Evolutionary conservation across 805 yeast species (phyloP).

Genomic region (Ogataea sp.): DNA sequence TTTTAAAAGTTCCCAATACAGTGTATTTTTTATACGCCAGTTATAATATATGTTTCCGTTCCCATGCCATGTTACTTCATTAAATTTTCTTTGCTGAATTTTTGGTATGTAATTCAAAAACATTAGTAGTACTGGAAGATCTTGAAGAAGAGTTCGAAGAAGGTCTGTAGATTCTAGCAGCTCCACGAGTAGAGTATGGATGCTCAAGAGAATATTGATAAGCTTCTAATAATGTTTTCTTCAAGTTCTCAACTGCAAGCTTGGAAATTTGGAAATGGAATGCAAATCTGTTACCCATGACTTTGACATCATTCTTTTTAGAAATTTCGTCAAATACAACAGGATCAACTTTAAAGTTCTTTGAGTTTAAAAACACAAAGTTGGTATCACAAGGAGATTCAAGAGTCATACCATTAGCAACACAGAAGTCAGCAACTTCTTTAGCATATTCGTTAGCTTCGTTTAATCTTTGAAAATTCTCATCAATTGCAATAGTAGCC

Average conservation of each 20-base stretch:
- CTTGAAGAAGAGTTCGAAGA: slow-evolving; percentile 6
- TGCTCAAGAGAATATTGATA: slow-evolving; percentile 41
- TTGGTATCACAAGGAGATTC: slow-evolving; percentile 73
- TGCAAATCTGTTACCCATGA: slow-evolving; percentile 70
- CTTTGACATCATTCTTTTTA: slow-evolving; percentile 48
- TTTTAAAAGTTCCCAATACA: background rate
- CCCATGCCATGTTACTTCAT: background rate
- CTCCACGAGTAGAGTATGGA: slow-evolving; percentile 43
- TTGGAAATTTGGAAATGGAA: slow-evolving; percentile 64
- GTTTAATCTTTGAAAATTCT: slow-evolving; percentile 50
- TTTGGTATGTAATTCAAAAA: background rate
- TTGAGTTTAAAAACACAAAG: slow-evolving; percentile 67
- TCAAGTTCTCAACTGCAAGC: slow-evolving; percentile 46
- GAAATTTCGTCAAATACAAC: slow-evolving; percentile 43
- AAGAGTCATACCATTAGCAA: slow-evolving; percentile 42
- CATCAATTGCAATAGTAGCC: slow-evolving; percentile 68
- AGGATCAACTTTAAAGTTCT: slow-evolving; percentile 45
- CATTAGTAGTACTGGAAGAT: slow-evolving; percentile 3
- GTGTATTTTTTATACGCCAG: background rate
- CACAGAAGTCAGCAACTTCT: slow-evolving; percentile 42
- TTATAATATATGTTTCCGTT: background rate
- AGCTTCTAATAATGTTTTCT: slow-evolving; percentile 48
- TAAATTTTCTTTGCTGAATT: background rate
- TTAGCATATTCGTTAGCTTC: slow-evolving; percentile 40
- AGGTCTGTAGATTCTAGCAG: slow-evolving; percentile 22